A percentile compares a stretch with the other conserved stretches of the same genome.
Conservation (phyloP, 768 basidiomycete genomes). For the Clitopilus hobsonii region DNA sequence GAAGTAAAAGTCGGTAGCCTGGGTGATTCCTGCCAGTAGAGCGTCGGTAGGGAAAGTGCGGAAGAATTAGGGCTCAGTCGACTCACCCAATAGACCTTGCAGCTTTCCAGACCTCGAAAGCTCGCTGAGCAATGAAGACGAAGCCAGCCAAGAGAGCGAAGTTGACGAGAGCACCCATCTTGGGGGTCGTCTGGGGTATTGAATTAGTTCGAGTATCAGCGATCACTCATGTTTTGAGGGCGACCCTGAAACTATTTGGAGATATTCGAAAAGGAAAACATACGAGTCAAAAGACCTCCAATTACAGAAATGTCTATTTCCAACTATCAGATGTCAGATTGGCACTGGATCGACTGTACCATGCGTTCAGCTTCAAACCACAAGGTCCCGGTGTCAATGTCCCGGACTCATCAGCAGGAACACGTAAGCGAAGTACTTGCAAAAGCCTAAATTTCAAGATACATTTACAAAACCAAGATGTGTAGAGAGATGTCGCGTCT, state of each 20-base stretch:
- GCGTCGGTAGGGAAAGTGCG: not conserved
- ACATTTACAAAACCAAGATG: not conserved
- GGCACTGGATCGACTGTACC: not conserved
- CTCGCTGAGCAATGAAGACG: conserved; percentile 16
- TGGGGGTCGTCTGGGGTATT: not conserved
- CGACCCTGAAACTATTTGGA: not conserved
- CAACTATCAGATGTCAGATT: too few relatives aligned
- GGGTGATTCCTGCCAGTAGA: conserved; percentile 22
- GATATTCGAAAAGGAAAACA: not conserved
- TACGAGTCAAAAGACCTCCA: too few relatives aligned
- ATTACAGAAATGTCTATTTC: too few relatives aligned
- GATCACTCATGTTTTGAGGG: not conserved
- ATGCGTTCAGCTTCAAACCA: not conserved
- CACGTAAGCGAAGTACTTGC: not conserved
- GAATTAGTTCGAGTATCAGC: not conserved
- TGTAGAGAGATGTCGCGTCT: not conserved
- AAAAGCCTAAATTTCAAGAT: too few relatives aligned
- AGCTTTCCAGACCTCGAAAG: conserved; percentile 18
- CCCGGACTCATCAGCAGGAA: not conserved
- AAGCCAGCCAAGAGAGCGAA: conserved; percentile 12
- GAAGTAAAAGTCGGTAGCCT: conserved; percentile 25
- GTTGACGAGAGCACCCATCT: conserved; percentile 6
- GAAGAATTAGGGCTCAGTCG: not conserved
- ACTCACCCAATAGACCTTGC: conserved; percentile 23
- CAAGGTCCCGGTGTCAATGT: not conserved